Percentiles rank a stretch among this genome's conserved stretches.
These are phyloP conservation scores for Alectoria sarmentosa DNA, from an alignment of 495 filamentous ascomycete species.

Conservation along the genomic window DNA sequence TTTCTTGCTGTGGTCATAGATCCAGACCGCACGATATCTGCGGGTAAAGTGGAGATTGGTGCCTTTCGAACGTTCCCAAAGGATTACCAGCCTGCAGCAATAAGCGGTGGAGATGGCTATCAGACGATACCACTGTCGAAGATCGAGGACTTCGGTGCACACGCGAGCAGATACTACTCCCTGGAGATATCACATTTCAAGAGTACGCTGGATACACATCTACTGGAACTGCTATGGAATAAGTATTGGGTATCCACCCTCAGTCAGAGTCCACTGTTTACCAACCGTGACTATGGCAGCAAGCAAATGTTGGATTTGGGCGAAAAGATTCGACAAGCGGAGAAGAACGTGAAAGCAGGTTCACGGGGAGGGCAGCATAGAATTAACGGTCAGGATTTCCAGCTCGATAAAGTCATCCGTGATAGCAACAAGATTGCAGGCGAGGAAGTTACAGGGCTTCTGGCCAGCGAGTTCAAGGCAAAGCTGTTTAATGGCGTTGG, in stretches of 20 bases:
- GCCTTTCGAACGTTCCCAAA: slow-evolving; percentile 90
- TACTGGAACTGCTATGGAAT: slow-evolving; percentile 91
- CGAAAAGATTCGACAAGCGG: slow-evolving; percentile 64
- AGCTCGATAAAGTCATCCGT: slow-evolving; percentile 71
- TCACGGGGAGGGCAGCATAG: slow-evolving; percentile 28
- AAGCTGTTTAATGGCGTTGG: slow-evolving; percentile 70
- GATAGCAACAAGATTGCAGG: slow-evolving; percentile 74
- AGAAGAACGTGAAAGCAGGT: slow-evolving; percentile 37
- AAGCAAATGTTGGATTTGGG: slow-evolving; percentile 88
- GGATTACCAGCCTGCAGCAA: slow-evolving; percentile 54
- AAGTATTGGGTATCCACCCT: slow-evolving; percentile 99
- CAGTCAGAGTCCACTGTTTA: slow-evolving; percentile 88
- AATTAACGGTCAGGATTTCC: slow-evolving; percentile 42
- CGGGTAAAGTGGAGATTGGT: slow-evolving; percentile 94
- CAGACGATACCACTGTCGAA: slow-evolving; percentile 84
- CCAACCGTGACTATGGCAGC: slow-evolving; percentile 86
- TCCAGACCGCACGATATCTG: slow-evolving; percentile 90
- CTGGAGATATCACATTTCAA: slow-evolving; percentile 92
- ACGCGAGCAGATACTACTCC: slow-evolving; percentile 80
- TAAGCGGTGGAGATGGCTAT: slow-evolving; percentile 43
- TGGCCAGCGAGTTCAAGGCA: slow-evolving; percentile 78
- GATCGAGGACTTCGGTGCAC: slow-evolving; percentile 93
- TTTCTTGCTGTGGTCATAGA: slow-evolving; percentile 97
- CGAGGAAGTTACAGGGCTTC: slow-evolving; percentile 78
- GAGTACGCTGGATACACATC: slow-evolving; percentile 74